These are phyloP conservation scores for Aspergillus quadricinctus DNA, from an alignment of 2,329 filamentous ascomycete genomes.

Conservation along the genomic window DNA sequence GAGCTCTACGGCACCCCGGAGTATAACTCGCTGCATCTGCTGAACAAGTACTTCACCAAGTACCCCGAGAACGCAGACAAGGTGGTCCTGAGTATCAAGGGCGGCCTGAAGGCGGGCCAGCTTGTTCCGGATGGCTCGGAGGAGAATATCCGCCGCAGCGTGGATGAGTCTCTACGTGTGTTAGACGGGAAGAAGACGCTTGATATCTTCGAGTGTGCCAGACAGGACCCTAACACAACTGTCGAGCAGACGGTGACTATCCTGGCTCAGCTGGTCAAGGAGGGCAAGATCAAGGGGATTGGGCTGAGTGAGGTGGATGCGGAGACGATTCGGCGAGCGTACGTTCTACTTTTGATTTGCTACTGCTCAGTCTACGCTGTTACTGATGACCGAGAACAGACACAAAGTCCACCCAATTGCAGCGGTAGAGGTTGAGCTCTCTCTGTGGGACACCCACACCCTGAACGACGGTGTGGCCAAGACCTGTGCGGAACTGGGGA, in stretches of 20 bases:
- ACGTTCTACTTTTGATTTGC: slow-evolving; percentile 14
- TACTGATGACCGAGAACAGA: slow-evolving; percentile 11
- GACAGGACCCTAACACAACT: slow-evolving; percentile 51
- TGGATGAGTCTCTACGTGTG: slow-evolving; percentile 54
- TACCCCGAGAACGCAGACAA: slow-evolving; percentile 62
- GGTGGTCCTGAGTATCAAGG: slow-evolving; percentile 61
- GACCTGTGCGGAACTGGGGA: slow-evolving; percentile 53
- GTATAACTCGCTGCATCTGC: slow-evolving; percentile 55
- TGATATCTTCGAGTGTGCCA: slow-evolving; percentile 57
- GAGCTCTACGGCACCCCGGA: slow-evolving; percentile 61
- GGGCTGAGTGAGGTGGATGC: slow-evolving; percentile 43
- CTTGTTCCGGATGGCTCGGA: slow-evolving; percentile 49
- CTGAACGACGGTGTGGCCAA: slow-evolving; percentile 55
- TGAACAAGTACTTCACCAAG: slow-evolving; percentile 59
- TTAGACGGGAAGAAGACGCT: slow-evolving; percentile 56
- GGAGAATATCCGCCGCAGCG: slow-evolving; percentile 51
- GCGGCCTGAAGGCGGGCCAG: slow-evolving; percentile 40
- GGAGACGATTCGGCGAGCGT: slow-evolving; percentile 42
- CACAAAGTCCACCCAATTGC: slow-evolving; percentile 53
- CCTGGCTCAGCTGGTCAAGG: slow-evolving; percentile 37
- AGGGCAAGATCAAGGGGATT: slow-evolving; percentile 43
- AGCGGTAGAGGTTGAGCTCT: slow-evolving; percentile 59
- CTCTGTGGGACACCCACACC: slow-evolving; percentile 54
- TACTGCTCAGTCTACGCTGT: not conserved
- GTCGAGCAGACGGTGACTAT: slow-evolving; percentile 45